A percentile compares a stretch with the other conserved stretches of the same genome.
Conservation (phyloP, 257 asterid genomes). For the Solanum pimpinellifolium region DNA sequence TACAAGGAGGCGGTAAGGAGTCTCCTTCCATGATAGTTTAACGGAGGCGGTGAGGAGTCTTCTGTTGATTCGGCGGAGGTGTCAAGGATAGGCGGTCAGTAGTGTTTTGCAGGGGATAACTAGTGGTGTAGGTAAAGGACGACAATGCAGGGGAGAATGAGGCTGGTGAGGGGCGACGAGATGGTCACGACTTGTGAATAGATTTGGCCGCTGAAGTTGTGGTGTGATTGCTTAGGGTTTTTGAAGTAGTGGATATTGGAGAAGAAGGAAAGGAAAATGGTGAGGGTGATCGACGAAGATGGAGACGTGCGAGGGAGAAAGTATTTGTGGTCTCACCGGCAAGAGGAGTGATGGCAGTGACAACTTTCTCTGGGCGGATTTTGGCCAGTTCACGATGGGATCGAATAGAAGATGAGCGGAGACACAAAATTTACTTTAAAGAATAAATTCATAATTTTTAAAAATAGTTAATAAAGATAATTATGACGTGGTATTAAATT, state of each 20-base stretch:
- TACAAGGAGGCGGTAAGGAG: not conserved
- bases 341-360: not conserved
- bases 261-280: not conserved
- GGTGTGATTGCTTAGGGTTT: not conserved
- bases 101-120: not conserved
- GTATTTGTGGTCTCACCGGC: not conserved
- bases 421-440: not conserved
- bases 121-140: not conserved
- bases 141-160: not conserved
- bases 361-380: not conserved
- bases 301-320: not conserved
- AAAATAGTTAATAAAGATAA: not conserved
- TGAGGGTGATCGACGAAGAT: not conserved
- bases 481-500: not conserved
- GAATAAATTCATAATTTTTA: not conserved
- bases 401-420: not conserved
- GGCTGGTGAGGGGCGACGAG: not conserved
- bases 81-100: not conserved
- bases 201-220: not conserved
- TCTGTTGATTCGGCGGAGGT: not conserved
- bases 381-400: not conserved
- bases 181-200: not conserved
- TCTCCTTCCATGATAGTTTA: not conserved
- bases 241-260: not conserved
- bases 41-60: not conserved